Evolutionary conservation across 345 rosid genomes (phyloP).

Genomic region (Cardamine chenopodiifolia): DNA sequence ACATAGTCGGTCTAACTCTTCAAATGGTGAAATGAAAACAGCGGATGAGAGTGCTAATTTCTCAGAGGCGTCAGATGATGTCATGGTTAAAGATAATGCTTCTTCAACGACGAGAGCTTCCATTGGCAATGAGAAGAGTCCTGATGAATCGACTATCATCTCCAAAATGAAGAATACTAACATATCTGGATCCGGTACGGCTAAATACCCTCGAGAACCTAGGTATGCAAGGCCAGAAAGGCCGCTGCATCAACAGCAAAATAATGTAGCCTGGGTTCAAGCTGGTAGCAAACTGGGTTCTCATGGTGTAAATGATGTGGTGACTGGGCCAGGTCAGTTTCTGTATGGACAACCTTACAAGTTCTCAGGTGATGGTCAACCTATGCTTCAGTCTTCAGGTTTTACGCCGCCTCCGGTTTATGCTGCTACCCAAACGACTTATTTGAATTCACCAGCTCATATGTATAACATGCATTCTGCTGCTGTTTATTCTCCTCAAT

Average conservation of each 20-base stretch:
- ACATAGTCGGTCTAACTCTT: constrained; percentile 49
- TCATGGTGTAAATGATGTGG: constrained; percentile 39
- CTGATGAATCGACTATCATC: constrained; percentile 33
- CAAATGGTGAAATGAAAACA: constrained; percentile 46
- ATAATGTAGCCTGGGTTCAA: constrained; percentile 48
- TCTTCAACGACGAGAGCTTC: constrained; percentile 24
- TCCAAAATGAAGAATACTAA: constrained; percentile 47
- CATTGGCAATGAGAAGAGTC: constrained; percentile 32
- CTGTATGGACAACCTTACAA: constrained; percentile 43
- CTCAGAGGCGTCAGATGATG: constrained; percentile 41
- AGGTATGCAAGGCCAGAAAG: constrained; percentile 42
- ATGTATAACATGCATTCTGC: constrained; percentile 49
- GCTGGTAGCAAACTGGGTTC: constrained; percentile 37
- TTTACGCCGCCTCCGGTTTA: constrained; percentile 51
- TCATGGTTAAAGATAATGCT: constrained; percentile 28
- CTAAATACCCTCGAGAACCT: constrained; percentile 40
- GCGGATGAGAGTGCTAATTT: constrained; percentile 39
- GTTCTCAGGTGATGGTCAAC: constrained; percentile 49
- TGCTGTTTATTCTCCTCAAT: constrained; percentile 46
- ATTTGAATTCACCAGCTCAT: constrained; percentile 49
- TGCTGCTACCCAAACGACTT: constrained; percentile 44
- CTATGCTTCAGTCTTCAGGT: constrained; percentile 58
- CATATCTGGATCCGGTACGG: constrained; percentile 40
- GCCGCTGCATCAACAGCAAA: constrained; percentile 44
- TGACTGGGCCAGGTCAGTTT: constrained; percentile 44